A percentile compares a stretch with the other conserved stretches of the same genome.
These are phyloP conservation scores for Rostrohypoxylon terebratum DNA, from an alignment of 495 filamentous ascomycete species.

Conservation along the genomic window DNA sequence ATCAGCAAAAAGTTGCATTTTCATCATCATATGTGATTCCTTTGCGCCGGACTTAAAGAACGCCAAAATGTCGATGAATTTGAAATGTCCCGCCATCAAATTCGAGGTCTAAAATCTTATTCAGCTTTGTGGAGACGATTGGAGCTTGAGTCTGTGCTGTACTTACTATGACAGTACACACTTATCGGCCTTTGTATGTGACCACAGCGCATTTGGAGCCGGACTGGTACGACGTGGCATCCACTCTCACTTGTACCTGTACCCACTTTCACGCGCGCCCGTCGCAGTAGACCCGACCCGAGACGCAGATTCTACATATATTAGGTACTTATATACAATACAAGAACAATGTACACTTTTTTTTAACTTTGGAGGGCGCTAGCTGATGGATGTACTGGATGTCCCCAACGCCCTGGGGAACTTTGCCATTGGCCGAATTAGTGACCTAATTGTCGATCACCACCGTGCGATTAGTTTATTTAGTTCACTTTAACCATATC, in stretches of 20 bases:
- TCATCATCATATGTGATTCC: background rate
- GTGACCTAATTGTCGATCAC: conserved; percentile 39
- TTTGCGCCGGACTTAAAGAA: conserved; percentile 32
- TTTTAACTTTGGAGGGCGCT: conserved; percentile 32
- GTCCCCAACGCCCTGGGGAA: conserved; percentile 40
- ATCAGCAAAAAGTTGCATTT: background rate
- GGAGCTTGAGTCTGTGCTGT: conserved; percentile 29
- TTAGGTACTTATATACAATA: background rate
- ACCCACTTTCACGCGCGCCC: conserved; percentile 28
- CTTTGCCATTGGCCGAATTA: conserved; percentile 21
- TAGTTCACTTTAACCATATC: conserved; percentile 44
- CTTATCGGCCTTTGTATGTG: conserved; percentile 14
- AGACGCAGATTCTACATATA: conserved; percentile 25
- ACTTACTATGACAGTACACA: conserved; percentile 40
- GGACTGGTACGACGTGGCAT: background rate
- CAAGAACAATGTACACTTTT: background rate
- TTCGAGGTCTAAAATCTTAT: conserved; percentile 34
- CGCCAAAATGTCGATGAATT: conserved; percentile 24
- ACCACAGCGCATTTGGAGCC: background rate
- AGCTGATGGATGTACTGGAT: conserved; percentile 19
- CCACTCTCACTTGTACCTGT: conserved; percentile 17
- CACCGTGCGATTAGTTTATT: conserved; percentile 27
- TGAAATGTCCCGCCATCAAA: conserved; percentile 28
- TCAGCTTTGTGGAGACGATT: conserved; percentile 30
- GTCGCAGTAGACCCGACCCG: conserved; percentile 42